phyloP scores from a whole-genome alignment of 257 asterid genomes.

The Anisodus acutangulus region DNA sequence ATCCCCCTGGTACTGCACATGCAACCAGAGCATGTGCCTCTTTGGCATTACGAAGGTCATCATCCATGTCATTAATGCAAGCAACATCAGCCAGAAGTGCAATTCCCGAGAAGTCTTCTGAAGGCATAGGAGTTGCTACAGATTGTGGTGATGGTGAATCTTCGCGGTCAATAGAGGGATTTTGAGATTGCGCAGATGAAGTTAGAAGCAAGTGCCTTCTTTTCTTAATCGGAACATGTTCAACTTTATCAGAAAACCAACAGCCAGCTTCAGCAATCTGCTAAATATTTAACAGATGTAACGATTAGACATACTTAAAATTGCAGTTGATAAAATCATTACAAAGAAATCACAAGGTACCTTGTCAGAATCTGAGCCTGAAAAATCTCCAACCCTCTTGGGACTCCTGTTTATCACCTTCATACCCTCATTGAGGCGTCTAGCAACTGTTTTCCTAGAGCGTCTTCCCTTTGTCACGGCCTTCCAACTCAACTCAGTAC shows the following conservation, averaged over 20 bases:
- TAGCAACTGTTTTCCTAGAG: constrained; percentile 59
- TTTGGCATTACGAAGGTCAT: constrained; percentile 40
- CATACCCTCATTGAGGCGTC: constrained; percentile 50
- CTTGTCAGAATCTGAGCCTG: constrained; percentile 79
- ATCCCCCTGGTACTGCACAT: constrained; percentile 39
- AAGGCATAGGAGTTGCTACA: constrained; percentile 47
- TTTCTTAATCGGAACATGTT: constrained; percentile 67
- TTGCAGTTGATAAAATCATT: background rate
- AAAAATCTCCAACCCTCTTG: constrained; percentile 72
- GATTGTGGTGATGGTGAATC: constrained; percentile 45
- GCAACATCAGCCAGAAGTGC: constrained; percentile 91
- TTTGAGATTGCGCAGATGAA: constrained; percentile 45
- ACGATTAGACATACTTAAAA: background rate
- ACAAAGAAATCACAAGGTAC: constrained; percentile 38
- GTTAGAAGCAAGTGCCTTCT: constrained; percentile 60
- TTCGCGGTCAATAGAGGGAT: constrained; percentile 36
- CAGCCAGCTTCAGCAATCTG: constrained; percentile 53
- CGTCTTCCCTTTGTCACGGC: constrained; percentile 74
- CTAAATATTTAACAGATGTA: constrained; percentile 30
- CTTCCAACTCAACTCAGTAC: constrained; percentile 70
- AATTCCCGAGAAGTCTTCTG: constrained; percentile 81
- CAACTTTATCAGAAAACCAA: constrained; percentile 47
- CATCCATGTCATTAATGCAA: constrained; percentile 53
- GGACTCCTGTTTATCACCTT: constrained; percentile 57
- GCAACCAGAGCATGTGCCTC: constrained; percentile 45